A percentile compares a stretch with the other conserved stretches of the same genome.
phyloP scores from a whole-genome alignment of 345 rosid genomes.

The Lepidium didymum region DNA sequence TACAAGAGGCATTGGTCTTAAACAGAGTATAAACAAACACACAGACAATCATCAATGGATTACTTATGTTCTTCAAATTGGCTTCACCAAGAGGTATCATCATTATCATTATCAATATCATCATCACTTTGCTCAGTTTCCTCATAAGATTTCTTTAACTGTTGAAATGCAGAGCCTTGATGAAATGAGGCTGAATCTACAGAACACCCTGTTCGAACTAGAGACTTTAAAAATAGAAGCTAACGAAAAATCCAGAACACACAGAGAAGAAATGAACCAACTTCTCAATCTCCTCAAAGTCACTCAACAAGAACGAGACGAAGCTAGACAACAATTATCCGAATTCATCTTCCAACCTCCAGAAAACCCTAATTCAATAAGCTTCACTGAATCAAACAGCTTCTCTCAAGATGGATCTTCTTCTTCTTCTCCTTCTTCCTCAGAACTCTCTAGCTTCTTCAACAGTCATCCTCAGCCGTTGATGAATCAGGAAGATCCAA shows the following conservation, averaged over 20 bases:
- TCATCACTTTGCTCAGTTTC: neutral
- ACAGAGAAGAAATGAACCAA: constrained; percentile 38
- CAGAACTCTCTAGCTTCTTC: constrained; percentile 50
- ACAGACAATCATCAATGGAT: constrained; percentile 12
- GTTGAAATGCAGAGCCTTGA: constrained; percentile 40
- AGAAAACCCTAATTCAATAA: constrained; percentile 39
- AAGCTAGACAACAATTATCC: constrained; percentile 53
- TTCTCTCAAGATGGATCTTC: constrained; percentile 40
- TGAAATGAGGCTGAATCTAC: constrained; percentile 53
- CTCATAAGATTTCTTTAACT: neutral
- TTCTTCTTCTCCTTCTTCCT: constrained; percentile 65
- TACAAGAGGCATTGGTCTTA: neutral
- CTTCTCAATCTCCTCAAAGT: constrained; percentile 44
- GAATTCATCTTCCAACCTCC: constrained; percentile 28
- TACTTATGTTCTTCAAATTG: constrained; percentile 3
- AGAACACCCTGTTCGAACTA: constrained; percentile 47
- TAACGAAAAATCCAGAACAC: constrained; percentile 43
- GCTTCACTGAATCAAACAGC: constrained; percentile 67
- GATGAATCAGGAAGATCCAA: constrained; percentile 30
- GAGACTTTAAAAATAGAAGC: constrained; percentile 56
- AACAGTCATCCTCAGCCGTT: constrained; percentile 11
- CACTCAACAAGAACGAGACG: constrained; percentile 74
- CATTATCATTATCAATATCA: neutral
- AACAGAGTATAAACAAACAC: constrained; percentile 17
- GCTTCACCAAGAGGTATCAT: constrained; percentile 28